These are phyloP conservation scores for Camelina hispida DNA, from an alignment of 345 rosid genomes.

Conservation along the genomic window DNA sequence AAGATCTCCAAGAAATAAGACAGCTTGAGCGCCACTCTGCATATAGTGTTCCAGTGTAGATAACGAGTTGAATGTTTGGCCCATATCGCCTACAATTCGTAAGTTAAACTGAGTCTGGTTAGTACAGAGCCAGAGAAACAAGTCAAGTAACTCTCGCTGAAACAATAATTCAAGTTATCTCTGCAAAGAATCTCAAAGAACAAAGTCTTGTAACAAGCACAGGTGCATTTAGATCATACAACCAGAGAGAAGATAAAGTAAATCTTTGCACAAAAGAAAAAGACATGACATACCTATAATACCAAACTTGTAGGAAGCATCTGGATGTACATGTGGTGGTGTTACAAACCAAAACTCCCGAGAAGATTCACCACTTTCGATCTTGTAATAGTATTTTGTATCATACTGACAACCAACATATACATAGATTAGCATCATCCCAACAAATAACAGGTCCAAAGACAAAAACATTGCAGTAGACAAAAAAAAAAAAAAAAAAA, in stretches of 20 bases:
- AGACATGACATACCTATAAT: conserved; percentile 71
- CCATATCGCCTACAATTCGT: conserved; percentile 75
- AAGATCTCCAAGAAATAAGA: conserved; percentile 91
- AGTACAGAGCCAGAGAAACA: conserved; percentile 9
- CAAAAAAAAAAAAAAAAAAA: not conserved
- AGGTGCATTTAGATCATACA: not conserved
- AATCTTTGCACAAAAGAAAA: not conserved
- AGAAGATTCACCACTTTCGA: conserved; percentile 68
- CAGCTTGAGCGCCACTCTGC: conserved; percentile 83
- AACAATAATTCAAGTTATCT: not conserved
- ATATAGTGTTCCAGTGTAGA: conserved; percentile 88
- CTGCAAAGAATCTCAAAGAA: conserved; percentile 4
- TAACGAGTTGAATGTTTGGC: conserved; percentile 92
- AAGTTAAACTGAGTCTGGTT: conserved; percentile 3
- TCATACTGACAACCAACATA: conserved; percentile 55
- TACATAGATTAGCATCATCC: conserved; percentile 2
- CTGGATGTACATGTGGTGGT: conserved; percentile 78
- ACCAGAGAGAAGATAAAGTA: not conserved
- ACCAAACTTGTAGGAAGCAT: conserved; percentile 87
- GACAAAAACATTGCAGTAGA: not conserved
- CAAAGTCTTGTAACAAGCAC: not conserved
- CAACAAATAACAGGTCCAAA: not conserved
- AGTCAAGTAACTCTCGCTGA: not conserved
- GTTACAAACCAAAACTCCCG: conserved; percentile 91
- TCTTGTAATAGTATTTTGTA: conserved; percentile 86